Evolutionary conservation across 352 stramenopile species (phyloP).

Genomic region (Globisporangium splendens): DNA sequence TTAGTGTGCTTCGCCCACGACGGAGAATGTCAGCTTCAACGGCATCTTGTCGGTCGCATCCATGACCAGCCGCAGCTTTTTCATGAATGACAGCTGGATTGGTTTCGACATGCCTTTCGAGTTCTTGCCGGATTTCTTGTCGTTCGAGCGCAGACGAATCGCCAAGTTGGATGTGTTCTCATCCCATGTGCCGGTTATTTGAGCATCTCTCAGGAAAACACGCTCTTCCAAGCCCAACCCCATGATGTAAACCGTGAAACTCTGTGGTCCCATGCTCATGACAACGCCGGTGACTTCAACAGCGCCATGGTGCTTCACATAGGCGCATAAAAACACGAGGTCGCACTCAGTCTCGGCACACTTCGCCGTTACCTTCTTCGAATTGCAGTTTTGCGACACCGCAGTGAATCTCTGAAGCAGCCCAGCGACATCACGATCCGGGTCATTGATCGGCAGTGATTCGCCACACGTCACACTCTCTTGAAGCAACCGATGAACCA

Average conservation of each 20-base stretch:
- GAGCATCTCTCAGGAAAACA: slow-evolving; percentile 46
- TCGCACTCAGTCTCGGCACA: slow-evolving; percentile 75
- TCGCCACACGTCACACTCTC: slow-evolving; percentile 33
- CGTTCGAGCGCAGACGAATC: slow-evolving; percentile 15
- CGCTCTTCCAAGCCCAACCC: slow-evolving; percentile 73
- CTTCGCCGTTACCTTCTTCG: slow-evolving; percentile 85
- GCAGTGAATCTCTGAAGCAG: slow-evolving; percentile 39
- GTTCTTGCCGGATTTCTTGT: slow-evolving; percentile 7
- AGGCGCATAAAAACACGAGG: slow-evolving; percentile 78
- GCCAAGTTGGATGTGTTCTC: slow-evolving; percentile 46
- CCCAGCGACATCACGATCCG: slow-evolving; percentile 14
- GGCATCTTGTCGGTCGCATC: slow-evolving; percentile 67
- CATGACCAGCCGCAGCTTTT: slow-evolving; percentile 56
- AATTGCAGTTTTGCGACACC: slow-evolving; percentile 76
- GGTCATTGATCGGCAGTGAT: slow-evolving; percentile 2
- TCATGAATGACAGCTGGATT: slow-evolving; percentile 60
- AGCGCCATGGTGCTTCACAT: slow-evolving; percentile 58
- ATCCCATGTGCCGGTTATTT: slow-evolving; percentile 42
- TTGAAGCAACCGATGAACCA: slow-evolving; percentile 71
- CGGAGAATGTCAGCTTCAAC: slow-evolving; percentile 44
- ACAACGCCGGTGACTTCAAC: slow-evolving; percentile 66
- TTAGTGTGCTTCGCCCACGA: slow-evolving; percentile 29
- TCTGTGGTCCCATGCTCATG: slow-evolving; percentile 68
- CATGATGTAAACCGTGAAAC: slow-evolving; percentile 75
- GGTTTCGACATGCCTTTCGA: slow-evolving; percentile 9